These are phyloP conservation scores for Beverwykella pulmonaria DNA, from an alignment of 495 filamentous ascomycete genomes.

Conservation along the genomic window DNA sequence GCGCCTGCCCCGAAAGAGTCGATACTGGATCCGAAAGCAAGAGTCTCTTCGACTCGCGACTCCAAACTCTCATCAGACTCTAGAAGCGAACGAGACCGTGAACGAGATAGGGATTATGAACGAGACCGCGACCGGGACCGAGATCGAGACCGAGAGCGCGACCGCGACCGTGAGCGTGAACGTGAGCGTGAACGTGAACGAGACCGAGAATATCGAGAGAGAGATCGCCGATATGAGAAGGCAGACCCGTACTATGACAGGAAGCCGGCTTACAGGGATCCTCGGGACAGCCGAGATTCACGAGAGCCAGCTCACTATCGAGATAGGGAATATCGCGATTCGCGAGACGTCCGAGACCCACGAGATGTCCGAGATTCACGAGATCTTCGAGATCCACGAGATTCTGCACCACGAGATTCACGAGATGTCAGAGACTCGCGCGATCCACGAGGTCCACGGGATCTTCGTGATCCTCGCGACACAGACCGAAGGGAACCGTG, in stretches of 20 bases:
- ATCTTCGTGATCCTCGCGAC: conserved; percentile 54
- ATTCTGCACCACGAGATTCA: conserved; percentile 16
- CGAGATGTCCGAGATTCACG: conserved; percentile 19
- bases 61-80: conserved; percentile 24
- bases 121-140: conserved; percentile 45
- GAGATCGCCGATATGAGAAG: conserved; percentile 43
- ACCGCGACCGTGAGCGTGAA: conserved; percentile 27
- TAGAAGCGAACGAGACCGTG: conserved; percentile 39
- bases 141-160: conserved; percentile 43
- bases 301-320: conserved; percentile 11
- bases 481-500: conserved; percentile 41
- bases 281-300: conserved; percentile 14
- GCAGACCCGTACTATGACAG: conserved; percentile 28
- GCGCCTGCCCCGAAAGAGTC: conserved; percentile 12
- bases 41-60: conserved; percentile 28
- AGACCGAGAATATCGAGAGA: conserved; percentile 36
- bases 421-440: conserved; percentile 11
- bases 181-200: conserved; percentile 48
- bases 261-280: conserved; percentile 23
- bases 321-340: conserved; percentile 10
- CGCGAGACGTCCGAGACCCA: conserved; percentile 6
- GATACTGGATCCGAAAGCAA: conserved; percentile 20
- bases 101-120: conserved; percentile 39
- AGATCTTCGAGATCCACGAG: conserved; percentile 20
- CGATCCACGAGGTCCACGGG: conserved; percentile 52